Base-by-base conservation (phyloP, 805 yeast genomes). In the Wickerhamomyces kurtzmanii region DNA sequence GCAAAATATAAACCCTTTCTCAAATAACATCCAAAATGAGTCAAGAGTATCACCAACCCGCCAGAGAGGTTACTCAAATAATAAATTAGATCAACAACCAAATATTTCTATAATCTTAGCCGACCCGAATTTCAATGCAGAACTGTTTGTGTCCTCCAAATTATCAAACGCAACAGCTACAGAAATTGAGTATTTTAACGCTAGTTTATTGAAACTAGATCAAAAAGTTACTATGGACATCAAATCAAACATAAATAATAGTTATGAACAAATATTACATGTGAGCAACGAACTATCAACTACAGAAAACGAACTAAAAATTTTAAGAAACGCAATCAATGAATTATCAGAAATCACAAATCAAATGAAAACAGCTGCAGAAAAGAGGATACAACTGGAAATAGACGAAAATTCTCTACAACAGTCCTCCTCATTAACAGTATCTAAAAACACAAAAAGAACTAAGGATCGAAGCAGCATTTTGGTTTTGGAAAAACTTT, bases 401-500 rank as follows among this genome's bases (percentile, higher is more conserved):
- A 33, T 49, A 6, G 60, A 56, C 5, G 29, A 22, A 20, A 30
- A 17, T 17, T 26, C 12, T n/a, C 28, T 13, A 28, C n/a, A n/a
- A n/a, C 37, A 36, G 20, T 36, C 35, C 8, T 32, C 23, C 18
- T 37, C 38, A 17, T 11, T 33, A 3, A 37, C 39, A 7, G 34
- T 28, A 23, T 30, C 45, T 8, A 29, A 31, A 15, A 29, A 42
- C 4, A 17, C 17, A 14, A 37, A 25, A 22, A 32, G 36, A 17
- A 45, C 35, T 30, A 57, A 60, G 29, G 85, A 80, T 47, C 60
- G 94, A 23, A 72, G 77, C 34, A 75, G 86, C 30, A 72, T 85
- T 28, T 42, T 79, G 29, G 71, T 82, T 30, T 56, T 86, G 28
- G 89, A 83, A 48, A 75, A 75, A 42, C 70, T 81, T 61, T 85